Percentiles rank a stretch among this genome's conserved stretches.
These are phyloP conservation scores for Phytophthora sojae DNA, from an alignment of 352 stramenopile genomes.

Conservation along the genomic window DNA sequence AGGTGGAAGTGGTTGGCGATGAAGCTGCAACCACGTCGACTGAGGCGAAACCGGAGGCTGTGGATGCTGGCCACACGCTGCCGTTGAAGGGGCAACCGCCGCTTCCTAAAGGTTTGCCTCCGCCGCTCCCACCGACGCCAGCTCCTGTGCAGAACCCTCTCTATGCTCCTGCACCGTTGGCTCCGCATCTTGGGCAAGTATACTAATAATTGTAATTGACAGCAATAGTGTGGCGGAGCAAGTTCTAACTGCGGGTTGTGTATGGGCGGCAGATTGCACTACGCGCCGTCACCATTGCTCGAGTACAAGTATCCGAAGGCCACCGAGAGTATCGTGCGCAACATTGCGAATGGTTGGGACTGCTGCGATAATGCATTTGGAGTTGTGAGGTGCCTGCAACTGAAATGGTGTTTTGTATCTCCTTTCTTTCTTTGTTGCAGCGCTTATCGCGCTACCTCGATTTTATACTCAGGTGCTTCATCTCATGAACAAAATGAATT, in stretches of 20 bases:
- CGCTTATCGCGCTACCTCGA: slow-evolving; percentile 84
- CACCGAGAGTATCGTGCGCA: slow-evolving; percentile 76
- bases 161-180: slow-evolving; percentile 56
- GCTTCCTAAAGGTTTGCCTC: slow-evolving; percentile 42
- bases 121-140: slow-evolving; percentile 34
- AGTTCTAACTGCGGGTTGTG: slow-evolving; percentile 7
- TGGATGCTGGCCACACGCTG: background rate
- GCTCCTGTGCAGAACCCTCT: slow-evolving; percentile 17
- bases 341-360: slow-evolving; percentile 86
- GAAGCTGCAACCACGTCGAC: slow-evolving; percentile 10
- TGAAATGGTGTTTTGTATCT: background rate
- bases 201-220: background rate
- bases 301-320: slow-evolving; percentile 91
- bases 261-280: slow-evolving; percentile 68
- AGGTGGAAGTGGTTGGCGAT: slow-evolving; percentile 39
- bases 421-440: slow-evolving; percentile 32
- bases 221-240: background rate
- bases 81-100: slow-evolving; percentile 26
- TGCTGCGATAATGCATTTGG: slow-evolving; percentile 5
- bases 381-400: background rate
- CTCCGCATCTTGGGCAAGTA: slow-evolving; percentile 78
- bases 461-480: slow-evolving; percentile 93
- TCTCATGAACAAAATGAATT: slow-evolving; percentile 94
- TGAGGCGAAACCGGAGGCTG: slow-evolving; percentile 15
- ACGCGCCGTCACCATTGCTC: slow-evolving; percentile 80